Conservation (phyloP, 192 early-diverging fungal species). For the Entomortierella lignicola region DNA sequence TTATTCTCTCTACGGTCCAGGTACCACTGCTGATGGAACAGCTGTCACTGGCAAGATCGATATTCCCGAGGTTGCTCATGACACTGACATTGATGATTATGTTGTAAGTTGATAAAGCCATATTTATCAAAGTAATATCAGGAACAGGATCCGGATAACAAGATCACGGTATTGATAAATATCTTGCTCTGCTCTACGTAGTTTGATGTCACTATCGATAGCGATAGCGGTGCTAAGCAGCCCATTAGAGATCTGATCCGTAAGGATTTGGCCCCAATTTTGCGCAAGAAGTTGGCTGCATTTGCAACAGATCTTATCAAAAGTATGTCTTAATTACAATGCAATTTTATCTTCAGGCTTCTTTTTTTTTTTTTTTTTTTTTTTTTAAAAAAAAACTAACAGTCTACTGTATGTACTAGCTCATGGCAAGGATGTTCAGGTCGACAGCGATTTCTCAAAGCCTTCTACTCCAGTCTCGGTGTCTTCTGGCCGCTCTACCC, state of each 20-base stretch:
- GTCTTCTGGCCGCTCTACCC: conserved; percentile 7
- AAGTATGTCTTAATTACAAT: conserved; percentile 41
- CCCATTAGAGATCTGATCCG: conserved; percentile 78
- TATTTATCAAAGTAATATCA: background rate
- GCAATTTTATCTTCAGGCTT: no score
- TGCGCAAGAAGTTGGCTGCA: conserved; percentile 67
- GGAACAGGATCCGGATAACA: no score
- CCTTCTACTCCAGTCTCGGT: conserved; percentile 34
- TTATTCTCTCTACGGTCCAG: conserved; percentile 29
- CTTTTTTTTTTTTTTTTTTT: no score
- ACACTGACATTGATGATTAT: conserved; percentile 85
- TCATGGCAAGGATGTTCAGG: conserved; percentile 87
- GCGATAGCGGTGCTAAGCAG: conserved; percentile 60
- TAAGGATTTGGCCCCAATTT: conserved; percentile 68
- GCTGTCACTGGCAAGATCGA: conserved; percentile 79
- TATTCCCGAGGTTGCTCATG: conserved; percentile 92
- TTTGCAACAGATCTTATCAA: conserved; percentile 81
- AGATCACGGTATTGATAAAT: background rate
- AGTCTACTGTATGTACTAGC: conserved; percentile 39
- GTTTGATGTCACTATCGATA: conserved; percentile 77
- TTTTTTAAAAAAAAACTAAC: background rate
- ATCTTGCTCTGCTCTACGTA: conserved; percentile 18
- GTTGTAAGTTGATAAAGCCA: conserved; percentile 62
- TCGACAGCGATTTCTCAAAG: conserved; percentile 61
- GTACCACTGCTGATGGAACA: conserved; percentile 66